phyloP scores from a whole-genome alignment of 768 basidiomycete genomes.

The Mycena belliarum region DNA sequence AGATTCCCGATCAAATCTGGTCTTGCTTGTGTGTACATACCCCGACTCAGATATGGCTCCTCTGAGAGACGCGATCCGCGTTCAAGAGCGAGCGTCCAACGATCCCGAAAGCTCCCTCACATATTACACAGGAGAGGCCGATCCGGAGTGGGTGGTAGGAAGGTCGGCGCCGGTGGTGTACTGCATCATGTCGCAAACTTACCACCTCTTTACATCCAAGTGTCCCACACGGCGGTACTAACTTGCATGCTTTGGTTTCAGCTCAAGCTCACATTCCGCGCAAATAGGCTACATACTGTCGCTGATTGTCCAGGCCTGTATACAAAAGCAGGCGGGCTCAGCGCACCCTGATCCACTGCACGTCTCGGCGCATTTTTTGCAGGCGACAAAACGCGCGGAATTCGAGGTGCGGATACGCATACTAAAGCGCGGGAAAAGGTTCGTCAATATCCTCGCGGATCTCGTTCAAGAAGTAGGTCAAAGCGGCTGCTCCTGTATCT shows the following conservation, averaged over 20 bases:
- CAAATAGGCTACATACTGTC: slow-evolving; percentile 63
- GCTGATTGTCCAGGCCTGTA: slow-evolving; percentile 56
- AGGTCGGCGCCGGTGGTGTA: slow-evolving; percentile 29
- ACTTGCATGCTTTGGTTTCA: not conserved
- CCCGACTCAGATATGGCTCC: not conserved
- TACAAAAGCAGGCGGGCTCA: slow-evolving; percentile 48
- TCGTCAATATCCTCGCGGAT: slow-evolving; percentile 59
- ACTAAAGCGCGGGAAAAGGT: slow-evolving; percentile 49
- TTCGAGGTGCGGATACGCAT: slow-evolving; percentile 49
- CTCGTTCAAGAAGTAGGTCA: slow-evolving; percentile 53
- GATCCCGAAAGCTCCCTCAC: slow-evolving; percentile 22
- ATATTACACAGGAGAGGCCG: slow-evolving; percentile 40
- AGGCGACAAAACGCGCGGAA: slow-evolving; percentile 37
- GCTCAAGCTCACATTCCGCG: not conserved
- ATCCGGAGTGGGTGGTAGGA: slow-evolving; percentile 45
- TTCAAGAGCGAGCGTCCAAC: not conserved
- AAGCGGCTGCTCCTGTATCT: not conserved
- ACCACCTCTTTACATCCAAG: slow-evolving; percentile 27
- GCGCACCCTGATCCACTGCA: slow-evolving; percentile 57
- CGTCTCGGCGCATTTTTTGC: slow-evolving; percentile 59
- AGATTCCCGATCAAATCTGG: too few relatives aligned
- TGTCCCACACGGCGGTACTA: slow-evolving; percentile 56
- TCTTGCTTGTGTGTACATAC: too few relatives aligned
- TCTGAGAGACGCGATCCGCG: not conserved
- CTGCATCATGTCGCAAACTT: not conserved